Percentiles rank a stretch among this genome's conserved stretches.
These are phyloP conservation scores for Starmerella stellata DNA, from an alignment of 805 yeast species.

Conservation along the genomic window DNA sequence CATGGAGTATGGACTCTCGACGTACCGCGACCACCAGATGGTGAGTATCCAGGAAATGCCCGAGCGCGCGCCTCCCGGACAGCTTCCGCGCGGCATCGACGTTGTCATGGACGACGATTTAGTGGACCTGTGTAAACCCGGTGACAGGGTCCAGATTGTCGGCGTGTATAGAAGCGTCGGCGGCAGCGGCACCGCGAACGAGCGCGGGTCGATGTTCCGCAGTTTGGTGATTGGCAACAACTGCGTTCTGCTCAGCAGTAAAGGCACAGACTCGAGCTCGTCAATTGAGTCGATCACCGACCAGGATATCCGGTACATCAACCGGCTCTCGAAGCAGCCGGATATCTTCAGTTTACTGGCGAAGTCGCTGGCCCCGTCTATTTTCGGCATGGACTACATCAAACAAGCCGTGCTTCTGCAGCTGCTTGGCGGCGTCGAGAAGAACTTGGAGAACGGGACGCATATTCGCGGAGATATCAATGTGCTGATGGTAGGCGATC, in stretches of 20 bases:
- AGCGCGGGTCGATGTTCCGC: constrained; percentile 29
- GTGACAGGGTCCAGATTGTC: constrained; percentile 84
- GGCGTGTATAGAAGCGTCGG: constrained; percentile 90
- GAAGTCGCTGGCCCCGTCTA: constrained; percentile 84
- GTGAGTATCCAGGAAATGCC: constrained; percentile 94
- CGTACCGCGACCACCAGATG: constrained; percentile 86
- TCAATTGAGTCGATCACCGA: constrained; percentile 65
- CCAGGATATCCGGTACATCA: constrained; percentile 69
- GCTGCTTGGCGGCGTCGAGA: constrained; percentile 87
- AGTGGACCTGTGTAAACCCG: constrained; percentile 84
- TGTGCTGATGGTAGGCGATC: constrained; percentile 93
- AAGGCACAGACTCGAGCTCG: constrained; percentile 43
- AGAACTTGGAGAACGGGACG: constrained; percentile 83
- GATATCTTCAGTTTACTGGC: constrained; percentile 64
- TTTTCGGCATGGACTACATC: constrained; percentile 80
- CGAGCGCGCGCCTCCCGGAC: constrained; percentile 95
- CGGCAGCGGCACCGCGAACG: constrained; percentile 34
- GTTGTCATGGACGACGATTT: constrained; percentile 86
- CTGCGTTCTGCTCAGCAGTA: constrained; percentile 69
- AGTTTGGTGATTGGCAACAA: constrained; percentile 80
- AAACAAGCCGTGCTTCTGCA: constrained; percentile 79
- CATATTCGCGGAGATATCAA: constrained; percentile 97
- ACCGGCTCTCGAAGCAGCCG: constrained; percentile 49
- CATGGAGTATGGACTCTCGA: constrained; percentile 84
- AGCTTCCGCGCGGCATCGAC: constrained; percentile 82